Conservation (phyloP, 1,284 basidiomycete genomes). For the Cutaneotrichosporon cavernicola region DNA sequence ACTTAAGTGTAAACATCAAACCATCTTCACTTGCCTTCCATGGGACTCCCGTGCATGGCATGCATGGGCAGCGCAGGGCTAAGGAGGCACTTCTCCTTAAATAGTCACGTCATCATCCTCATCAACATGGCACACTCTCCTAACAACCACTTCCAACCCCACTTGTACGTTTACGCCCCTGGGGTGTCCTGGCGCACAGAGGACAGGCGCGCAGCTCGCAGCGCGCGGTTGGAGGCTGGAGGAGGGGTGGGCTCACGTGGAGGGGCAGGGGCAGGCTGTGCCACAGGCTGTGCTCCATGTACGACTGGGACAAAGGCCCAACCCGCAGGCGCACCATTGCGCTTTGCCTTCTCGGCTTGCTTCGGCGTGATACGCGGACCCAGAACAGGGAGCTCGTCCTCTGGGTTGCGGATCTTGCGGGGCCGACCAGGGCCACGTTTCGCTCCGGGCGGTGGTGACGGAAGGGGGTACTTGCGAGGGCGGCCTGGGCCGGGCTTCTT, state of each 20-base stretch:
- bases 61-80: not conserved
- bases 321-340: constrained; percentile 44
- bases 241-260: constrained; percentile 6
- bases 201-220: constrained; percentile 11
- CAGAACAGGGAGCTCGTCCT: not conserved
- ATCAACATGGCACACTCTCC: not conserved
- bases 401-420: constrained; percentile 14
- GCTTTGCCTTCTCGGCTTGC: constrained; percentile 20
- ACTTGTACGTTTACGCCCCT: not conserved
- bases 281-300: no score
- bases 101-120: not conserved
- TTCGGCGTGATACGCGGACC: constrained; percentile 9
- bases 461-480: constrained; percentile 9
- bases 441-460: constrained; percentile 7
- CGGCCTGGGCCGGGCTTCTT: constrained; percentile 6
- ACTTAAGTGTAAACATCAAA: not conserved
- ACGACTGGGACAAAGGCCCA: constrained; percentile 35
- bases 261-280: not conserved
- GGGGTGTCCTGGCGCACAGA: constrained; percentile 1
- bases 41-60: not conserved
- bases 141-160: not conserved
- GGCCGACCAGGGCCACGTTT: constrained; percentile 24
- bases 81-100: not conserved
- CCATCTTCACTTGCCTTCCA: not conserved
- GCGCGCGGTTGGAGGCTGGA: constrained; percentile 10